Evolutionary conservation across 2,329 filamentous ascomycete species (phyloP).

Genomic region (Phyllosticta citribraziliensis): DNA sequence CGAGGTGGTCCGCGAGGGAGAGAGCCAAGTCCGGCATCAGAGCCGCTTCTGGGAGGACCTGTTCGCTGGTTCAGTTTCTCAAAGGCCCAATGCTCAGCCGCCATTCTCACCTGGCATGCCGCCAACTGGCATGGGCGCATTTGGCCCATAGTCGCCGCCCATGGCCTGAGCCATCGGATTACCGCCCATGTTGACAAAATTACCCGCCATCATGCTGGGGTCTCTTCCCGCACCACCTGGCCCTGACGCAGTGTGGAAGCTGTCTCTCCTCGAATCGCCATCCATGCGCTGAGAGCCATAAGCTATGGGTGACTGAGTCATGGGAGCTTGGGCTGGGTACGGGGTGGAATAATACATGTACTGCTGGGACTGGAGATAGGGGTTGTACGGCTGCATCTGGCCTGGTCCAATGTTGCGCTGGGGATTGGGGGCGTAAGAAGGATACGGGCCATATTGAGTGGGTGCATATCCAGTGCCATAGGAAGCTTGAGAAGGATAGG

Average conservation of each 20-base stretch:
- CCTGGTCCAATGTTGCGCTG: constrained; percentile 1
- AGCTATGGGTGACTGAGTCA: constrained; percentile 17
- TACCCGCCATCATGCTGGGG: background rate
- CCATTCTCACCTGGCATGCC: constrained; percentile 17
- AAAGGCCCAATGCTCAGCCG: background rate
- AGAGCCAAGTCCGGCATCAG: constrained; percentile 17
- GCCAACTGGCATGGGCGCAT: constrained; percentile 10
- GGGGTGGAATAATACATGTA: constrained; percentile 9
- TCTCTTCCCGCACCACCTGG: background rate
- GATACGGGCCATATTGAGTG: constrained; percentile 22
- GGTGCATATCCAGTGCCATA: constrained; percentile 21
- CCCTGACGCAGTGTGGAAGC: constrained; percentile 15
- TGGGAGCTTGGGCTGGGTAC: constrained; percentile 15
- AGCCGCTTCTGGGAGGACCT: background rate
- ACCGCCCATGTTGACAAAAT: background rate
- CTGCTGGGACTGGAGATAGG: constrained; percentile 4
- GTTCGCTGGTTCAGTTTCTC: background rate
- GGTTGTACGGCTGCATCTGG: constrained; percentile 3
- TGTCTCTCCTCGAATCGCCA: constrained; percentile 23
- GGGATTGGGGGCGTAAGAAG: constrained; percentile 9
- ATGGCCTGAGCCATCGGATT: background rate
- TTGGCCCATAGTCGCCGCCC: background rate
- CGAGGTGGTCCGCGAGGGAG: constrained; percentile 53
- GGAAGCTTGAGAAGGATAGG: constrained; percentile 17
- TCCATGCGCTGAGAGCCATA: constrained; percentile 19